A percentile compares a stretch with the other conserved stretches of the same genome.
phyloP scores from a whole-genome alignment of 164 flowering plant species.

The Nymphaea colorata region DNA sequence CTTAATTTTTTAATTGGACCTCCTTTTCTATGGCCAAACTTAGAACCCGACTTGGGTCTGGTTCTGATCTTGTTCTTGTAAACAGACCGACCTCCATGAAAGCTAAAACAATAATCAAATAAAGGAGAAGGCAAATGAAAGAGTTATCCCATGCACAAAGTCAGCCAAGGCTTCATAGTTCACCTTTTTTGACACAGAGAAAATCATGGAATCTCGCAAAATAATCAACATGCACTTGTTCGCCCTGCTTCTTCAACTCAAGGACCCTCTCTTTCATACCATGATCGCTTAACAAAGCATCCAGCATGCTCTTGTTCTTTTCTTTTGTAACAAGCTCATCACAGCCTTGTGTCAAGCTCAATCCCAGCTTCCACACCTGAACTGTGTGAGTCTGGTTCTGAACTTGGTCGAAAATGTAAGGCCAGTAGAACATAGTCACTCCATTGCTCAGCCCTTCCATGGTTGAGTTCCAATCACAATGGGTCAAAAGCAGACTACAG shows the following conservation, averaged over 20 bases:
- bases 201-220: conserved; percentile 4
- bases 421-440: conserved; percentile 13
- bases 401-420: conserved; percentile 10
- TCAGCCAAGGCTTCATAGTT: too few species aligned
- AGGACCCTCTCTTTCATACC: conserved; percentile 14
- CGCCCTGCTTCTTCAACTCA: too few species aligned
- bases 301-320: conserved; percentile 5
- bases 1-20: too few species aligned
- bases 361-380: too few species aligned
- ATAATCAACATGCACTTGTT: conserved; percentile 9
- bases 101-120: too few species aligned
- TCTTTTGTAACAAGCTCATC: conserved; percentile 7
- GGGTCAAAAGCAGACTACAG: conserved; percentile 7
- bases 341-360: conserved; percentile 2
- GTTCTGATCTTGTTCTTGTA: too few species aligned
- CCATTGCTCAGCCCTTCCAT: conserved; percentile 11
- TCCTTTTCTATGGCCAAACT: too few species aligned
- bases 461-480: conserved; percentile 14
- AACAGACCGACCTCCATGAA: too few species aligned
- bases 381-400: conserved; percentile 4
- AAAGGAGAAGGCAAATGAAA: too few species aligned
- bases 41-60: too few species aligned
- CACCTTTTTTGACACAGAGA: too few species aligned
- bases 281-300: conserved; percentile 8
- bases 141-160: too few species aligned